Evolutionary conservation across 2,329 filamentous ascomycete species (phyloP), one percentile per base, ranked within the genome.

Genomic region (Penicillium fuscoglaucum): DNA sequence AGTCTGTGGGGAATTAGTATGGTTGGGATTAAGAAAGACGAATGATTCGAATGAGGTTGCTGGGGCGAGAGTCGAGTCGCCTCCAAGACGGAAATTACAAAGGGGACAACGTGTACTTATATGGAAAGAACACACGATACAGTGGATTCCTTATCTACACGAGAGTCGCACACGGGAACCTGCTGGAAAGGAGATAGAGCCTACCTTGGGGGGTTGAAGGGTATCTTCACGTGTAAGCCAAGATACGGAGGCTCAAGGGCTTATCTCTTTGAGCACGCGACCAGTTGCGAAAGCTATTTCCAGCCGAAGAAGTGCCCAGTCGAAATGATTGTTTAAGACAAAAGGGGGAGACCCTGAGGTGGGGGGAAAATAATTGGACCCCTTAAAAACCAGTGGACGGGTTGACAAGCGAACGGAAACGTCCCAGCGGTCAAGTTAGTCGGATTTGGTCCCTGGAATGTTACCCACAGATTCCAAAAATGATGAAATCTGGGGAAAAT

Each of bases 1-100:
- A 55, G 33, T 68, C 72, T 74, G 70, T 62, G 57, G 43, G 56
- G 56, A 33, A 62, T 65, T 65, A 69, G 69, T 71, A 61, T 26
- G 28, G 28, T 50, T 50, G 35, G 44, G 37, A 44, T 59, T 40
- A 50, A 61, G 37, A 52, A 48, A 55, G 50, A 52, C 28, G 35
- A 56, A 58, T 33, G 46, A 54, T 46, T 58, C 46, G 58, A 51
- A n/a, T 41, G 50, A 17, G 49, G 54, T 50, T 50, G 56, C 33
- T 50, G 49, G 43, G 35, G 43, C 24, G 37, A 52, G 35, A 19
- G 53, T 59, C 17, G 35, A 53, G 35, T 43, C 33, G 44, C 43
- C 46, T 50, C 53, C 35, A 21, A 37, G 35, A 52, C 12, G 21
- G 58, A 57, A 48, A 61, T 61, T 60, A 58, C 54, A 59, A 46